These are phyloP conservation scores for Lyophyllum shimeji DNA, from an alignment of 768 basidiomycete genomes.

Conservation along the genomic window DNA sequence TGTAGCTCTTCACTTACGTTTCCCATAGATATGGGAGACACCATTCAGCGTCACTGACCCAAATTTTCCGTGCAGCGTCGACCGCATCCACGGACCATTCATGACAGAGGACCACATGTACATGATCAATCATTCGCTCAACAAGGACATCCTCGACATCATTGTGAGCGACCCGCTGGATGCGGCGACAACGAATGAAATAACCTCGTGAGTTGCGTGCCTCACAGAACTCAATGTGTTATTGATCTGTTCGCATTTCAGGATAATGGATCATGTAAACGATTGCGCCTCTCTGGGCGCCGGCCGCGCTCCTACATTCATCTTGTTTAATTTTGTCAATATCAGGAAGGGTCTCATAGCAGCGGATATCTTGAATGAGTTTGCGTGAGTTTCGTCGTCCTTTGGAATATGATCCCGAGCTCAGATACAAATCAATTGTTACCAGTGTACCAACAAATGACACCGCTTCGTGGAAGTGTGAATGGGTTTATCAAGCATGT, in stretches of 20 bases:
- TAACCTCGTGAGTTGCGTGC: conserved; percentile 32
- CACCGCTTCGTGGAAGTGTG: not conserved
- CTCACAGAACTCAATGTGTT: not conserved
- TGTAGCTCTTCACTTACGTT: too few species aligned
- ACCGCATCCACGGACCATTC: too few species aligned
- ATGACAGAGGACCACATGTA: conserved; percentile 52
- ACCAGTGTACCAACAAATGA: not conserved
- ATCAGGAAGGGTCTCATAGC: conserved; percentile 44
- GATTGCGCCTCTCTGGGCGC: conserved; percentile 43
- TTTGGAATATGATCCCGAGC: not conserved
- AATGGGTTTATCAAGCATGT: not conserved
- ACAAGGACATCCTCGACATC: conserved; percentile 41
- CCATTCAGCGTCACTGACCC: conserved; percentile 51
- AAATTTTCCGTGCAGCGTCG: conserved; percentile 52
- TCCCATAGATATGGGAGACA: conserved; percentile 57
- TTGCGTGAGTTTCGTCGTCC: conserved; percentile 28
- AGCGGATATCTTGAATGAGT: conserved; percentile 44
- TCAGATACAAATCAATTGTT: not conserved
- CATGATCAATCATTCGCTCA: conserved; percentile 59
- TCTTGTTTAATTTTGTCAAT: conserved; percentile 54
- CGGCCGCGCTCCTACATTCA: conserved; percentile 51
- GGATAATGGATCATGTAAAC: conserved; percentile 40
- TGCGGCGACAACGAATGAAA: conserved; percentile 35
- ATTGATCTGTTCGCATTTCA: conserved; percentile 8
- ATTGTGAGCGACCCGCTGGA: conserved; percentile 38